Evolutionary conservation across 164 flowering plant genomes (phyloP).

Genomic region (Santalum album): DNA sequence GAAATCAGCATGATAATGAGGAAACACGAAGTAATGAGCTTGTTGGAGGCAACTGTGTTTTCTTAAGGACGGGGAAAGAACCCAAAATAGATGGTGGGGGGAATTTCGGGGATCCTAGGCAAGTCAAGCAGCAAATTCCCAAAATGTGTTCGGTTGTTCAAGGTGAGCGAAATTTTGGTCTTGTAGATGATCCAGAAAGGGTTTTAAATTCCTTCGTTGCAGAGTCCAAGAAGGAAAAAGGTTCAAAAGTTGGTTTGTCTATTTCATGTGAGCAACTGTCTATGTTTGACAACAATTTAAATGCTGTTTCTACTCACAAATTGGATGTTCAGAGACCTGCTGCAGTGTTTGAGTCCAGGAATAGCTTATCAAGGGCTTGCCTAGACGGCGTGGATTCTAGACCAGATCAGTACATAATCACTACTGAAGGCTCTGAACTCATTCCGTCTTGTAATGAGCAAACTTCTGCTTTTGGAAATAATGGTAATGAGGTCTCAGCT

Average conservation of each 20-base stretch:
- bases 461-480: background rate
- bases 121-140: conserved; percentile 11
- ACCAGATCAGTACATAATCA: background rate
- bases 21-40: conserved; percentile 1
- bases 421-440: background rate
- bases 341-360: background rate
- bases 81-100: conserved; percentile 8
- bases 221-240: conserved; percentile 14
- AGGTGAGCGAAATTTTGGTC: conserved; percentile 10
- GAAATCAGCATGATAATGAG: conserved; percentile 7
- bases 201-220: conserved; percentile 4
- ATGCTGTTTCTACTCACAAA: background rate
- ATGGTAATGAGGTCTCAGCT: background rate
- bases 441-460: background rate
- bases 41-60: conserved; percentile 5
- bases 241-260: conserved; percentile 13
- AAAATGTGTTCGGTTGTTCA: conserved; percentile 12
- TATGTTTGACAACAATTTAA: conserved; percentile 11
- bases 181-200: conserved; percentile 10
- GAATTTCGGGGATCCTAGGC: conserved; percentile 11
- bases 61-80: conserved; percentile 7
- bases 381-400: background rate
- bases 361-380: background rate
- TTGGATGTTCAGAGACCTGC: background rate
- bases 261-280: conserved; percentile 14